Percentiles rank a stretch among this genome's conserved stretches.
Evolutionary conservation across 108 stramenopile genomes (phyloP).

Genomic region (Ochromonas danica): DNA sequence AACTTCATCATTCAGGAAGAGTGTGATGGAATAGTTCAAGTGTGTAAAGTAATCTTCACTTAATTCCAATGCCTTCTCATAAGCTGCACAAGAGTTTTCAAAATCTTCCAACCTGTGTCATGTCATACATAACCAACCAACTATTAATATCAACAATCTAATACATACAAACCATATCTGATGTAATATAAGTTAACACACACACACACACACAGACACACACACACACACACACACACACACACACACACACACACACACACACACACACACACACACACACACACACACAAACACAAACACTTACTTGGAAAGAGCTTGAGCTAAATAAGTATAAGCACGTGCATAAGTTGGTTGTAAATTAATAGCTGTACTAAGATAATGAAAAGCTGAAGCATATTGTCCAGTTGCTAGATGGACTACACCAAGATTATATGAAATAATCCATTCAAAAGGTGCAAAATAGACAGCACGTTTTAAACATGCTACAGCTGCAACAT

Average conservation of each 20-base stretch:
- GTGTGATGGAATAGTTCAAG: slow-evolving; percentile 59
- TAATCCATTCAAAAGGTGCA: slow-evolving; percentile 68
- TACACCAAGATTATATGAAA: slow-evolving; percentile 62
- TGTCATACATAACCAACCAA: too few species aligned
- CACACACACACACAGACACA: too few species aligned
- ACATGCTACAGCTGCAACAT: slow-evolving; percentile 62
- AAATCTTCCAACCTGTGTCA: slow-evolving; percentile 58
- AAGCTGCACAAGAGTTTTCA: slow-evolving; percentile 59
- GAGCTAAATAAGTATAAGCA: slow-evolving; percentile 24
- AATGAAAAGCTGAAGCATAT: slow-evolving; percentile 66
- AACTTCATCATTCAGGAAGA: slow-evolving; percentile 35
- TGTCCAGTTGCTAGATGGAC: slow-evolving; percentile 59
- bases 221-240: too few species aligned
- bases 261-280: too few species aligned
- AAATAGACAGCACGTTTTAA: slow-evolving; percentile 65
- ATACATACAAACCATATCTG: too few species aligned
- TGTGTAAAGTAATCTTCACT: slow-evolving; percentile 51
- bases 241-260: too few species aligned
- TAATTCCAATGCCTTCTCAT: slow-evolving; percentile 57
- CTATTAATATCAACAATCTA: too few species aligned
- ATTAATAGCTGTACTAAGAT: slow-evolving; percentile 48
- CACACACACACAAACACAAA: too few species aligned
- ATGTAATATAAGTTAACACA: too few species aligned
- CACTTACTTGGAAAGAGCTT: slow-evolving; percentile 3
- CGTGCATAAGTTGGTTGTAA: slow-evolving; percentile 12